These are phyloP conservation scores for Mortierella polycephala DNA, from an alignment of 371 early-diverging fungal species.

Conservation along the genomic window DNA sequence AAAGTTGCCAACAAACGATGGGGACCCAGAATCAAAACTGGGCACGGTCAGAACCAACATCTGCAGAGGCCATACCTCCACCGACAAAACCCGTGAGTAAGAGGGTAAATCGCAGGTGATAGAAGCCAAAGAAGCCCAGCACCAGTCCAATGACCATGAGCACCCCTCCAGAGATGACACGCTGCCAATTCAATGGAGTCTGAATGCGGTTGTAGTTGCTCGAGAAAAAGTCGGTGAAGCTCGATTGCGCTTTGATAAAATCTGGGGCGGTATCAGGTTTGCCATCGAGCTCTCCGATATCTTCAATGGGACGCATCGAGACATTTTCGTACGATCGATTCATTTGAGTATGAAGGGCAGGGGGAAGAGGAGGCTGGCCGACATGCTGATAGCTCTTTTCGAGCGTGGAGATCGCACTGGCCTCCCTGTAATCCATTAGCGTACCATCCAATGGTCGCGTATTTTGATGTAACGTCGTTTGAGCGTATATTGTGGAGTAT, in stretches of 20 bases:
- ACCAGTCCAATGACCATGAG: constrained; percentile 57
- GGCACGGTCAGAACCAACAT: too few species aligned
- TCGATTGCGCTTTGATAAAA: constrained; percentile 1
- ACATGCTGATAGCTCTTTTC: too few species aligned
- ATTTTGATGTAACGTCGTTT: too few species aligned
- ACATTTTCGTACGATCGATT: neutral
- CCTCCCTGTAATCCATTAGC: too few species aligned
- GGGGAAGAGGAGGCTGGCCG: too few species aligned
- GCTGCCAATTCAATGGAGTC: constrained; percentile 15
- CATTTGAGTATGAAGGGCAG: too few species aligned
- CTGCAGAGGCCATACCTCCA: constrained; percentile 47
- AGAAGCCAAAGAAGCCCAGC: constrained; percentile 57
- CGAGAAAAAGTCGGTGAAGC: constrained; percentile 19
- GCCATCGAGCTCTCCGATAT: neutral
- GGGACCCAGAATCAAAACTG: too few species aligned
- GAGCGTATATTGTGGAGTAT: too few species aligned
- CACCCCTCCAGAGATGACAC: constrained; percentile 53
- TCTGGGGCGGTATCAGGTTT: neutral
- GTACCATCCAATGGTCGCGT: too few species aligned
- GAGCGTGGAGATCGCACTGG: too few species aligned
- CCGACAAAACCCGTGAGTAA: constrained; percentile 61
- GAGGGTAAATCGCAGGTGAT: constrained; percentile 58
- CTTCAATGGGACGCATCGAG: neutral
- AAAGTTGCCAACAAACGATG: too few species aligned
- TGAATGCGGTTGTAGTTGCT: constrained; percentile 22